Base-by-base conservation (phyloP, 176 grass and related monocot species). In the Otatea glauca region DNA sequence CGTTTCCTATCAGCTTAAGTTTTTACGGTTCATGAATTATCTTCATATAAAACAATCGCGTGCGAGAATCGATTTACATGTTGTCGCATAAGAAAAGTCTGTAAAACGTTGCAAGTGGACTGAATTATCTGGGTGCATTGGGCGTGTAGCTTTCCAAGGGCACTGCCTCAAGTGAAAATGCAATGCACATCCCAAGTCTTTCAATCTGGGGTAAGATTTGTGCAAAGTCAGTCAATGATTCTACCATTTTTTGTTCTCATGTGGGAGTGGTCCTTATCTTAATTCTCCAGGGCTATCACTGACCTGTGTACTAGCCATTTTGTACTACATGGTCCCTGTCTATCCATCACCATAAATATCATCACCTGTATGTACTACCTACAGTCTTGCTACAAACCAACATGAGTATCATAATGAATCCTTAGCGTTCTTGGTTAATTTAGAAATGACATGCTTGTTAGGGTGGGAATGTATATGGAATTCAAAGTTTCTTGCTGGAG, bases 161-260 rank as follows among this genome's bases (percentile, higher is more conserved):
- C 47, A 12, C 48, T 21, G 39, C 72, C 9, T 75, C 48, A 37
- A 44, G 68, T 54, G 82, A 43, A 85, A 80, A 39, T 75, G 62
- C 61, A 0, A 9, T 75, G 6, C 5, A 83, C 71, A 38, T 83
- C 29, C 62, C 48, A 2, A 20, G 65, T 25, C 58, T 71, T 63
- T n/a, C 29, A 13, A 49, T 15, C 68, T 27, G 4, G 14, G 56
- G 10, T 9, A 55, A 34, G 37, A 53, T 14, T 37, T 20, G 50
- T 25, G 64, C 72, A 16, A 85, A 81, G 87, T 80, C 44, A 12
- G 80, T 88, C 81, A 89, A 80, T 80, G 75, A 59, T 50, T 18
- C n/a, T 45, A 32, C 13, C 68, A 4, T 21, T 11, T 44, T 72
- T 84, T 74, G 20, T 74, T 80, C 1, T 78, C 74, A 25, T 37